These are phyloP conservation scores for Flaveria robusta DNA, from an alignment of 129 eudicot species.

Conservation along the genomic window DNA sequence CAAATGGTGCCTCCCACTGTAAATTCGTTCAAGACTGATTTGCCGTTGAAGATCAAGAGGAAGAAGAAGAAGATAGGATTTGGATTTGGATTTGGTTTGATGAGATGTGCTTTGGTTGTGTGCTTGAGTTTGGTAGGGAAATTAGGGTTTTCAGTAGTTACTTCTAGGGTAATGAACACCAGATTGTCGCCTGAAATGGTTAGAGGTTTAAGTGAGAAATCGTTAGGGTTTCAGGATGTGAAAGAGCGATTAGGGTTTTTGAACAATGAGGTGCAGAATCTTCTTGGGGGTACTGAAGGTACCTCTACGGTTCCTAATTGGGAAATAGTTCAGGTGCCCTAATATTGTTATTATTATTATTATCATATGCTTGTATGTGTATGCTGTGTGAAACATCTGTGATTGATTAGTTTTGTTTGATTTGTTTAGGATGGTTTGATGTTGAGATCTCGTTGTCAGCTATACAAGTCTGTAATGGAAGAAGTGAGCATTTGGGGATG, in stretches of 20 bases:
- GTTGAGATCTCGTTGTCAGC: slow-evolving; percentile 51
- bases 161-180: slow-evolving; percentile 35
- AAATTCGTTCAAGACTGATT: slow-evolving; percentile 20
- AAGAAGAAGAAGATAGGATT: slow-evolving; percentile 26
- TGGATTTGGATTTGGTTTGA: slow-evolving; percentile 21
- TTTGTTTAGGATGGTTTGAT: slow-evolving; percentile 73
- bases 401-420: slow-evolving; percentile 8
- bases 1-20: slow-evolving; percentile 30
- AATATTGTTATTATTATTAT: background rate
- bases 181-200: slow-evolving; percentile 49
- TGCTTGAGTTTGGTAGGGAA: slow-evolving; percentile 39
- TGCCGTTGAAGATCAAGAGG: slow-evolving; percentile 24
- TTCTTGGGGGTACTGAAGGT: slow-evolving; percentile 45
- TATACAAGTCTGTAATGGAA: slow-evolving; percentile 58
- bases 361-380: background rate
- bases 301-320: slow-evolving; percentile 47
- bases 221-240: slow-evolving; percentile 46
- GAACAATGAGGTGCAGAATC: slow-evolving; percentile 41
- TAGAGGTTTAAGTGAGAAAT: slow-evolving; percentile 45
- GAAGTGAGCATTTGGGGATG: slow-evolving; percentile 92
- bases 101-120: slow-evolving; percentile 43
- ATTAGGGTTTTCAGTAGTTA: slow-evolving; percentile 46
- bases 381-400: background rate
- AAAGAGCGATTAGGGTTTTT: slow-evolving; percentile 45
- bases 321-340: slow-evolving; percentile 63